Evolutionary conservation across 352 stramenopile species (phyloP).

Genomic region (Phytophthora podocarpi): DNA sequence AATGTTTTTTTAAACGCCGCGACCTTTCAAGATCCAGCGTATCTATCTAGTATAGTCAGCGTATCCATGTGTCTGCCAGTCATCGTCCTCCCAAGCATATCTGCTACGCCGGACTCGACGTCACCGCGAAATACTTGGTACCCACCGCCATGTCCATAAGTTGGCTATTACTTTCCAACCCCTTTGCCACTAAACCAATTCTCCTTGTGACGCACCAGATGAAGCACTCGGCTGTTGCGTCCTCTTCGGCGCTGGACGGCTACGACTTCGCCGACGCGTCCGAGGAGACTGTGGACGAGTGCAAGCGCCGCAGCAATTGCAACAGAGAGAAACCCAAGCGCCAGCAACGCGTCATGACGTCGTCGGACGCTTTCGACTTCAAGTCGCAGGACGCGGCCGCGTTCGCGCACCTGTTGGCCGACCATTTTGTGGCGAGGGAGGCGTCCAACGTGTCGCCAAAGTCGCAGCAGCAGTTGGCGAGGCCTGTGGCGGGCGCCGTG

Average conservation of each 20-base stretch:
- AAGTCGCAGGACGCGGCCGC: conserved; percentile 23
- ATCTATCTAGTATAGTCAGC: too few relatives aligned
- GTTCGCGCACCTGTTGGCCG: conserved; percentile 31
- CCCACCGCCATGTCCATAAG: too few relatives aligned
- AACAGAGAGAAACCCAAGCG: conserved; percentile 11
- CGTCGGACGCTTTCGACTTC: conserved; percentile 6
- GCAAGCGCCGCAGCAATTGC: conserved; percentile 12
- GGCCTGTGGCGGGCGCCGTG: conserved; percentile 34
- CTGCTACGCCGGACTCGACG: too few relatives aligned
- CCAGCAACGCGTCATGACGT: conserved; percentile 2
- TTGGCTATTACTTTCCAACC: too few relatives aligned
- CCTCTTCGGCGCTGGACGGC: conserved; percentile 1
- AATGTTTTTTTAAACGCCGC: conserved; percentile 1
- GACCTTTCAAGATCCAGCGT: conserved; percentile 28
- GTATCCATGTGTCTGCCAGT: conserved; percentile 10
- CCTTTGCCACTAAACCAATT: too few relatives aligned
- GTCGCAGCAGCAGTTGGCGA: conserved; percentile 5
- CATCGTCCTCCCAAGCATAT: too few relatives aligned
- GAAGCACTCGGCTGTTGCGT: conserved; percentile 1
- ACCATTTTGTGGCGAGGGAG: conserved; percentile 35
- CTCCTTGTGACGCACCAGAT: too few relatives aligned
- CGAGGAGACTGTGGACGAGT: conserved; percentile 14
- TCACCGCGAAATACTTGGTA: too few relatives aligned
- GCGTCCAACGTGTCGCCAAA: conserved; percentile 1
- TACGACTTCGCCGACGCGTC: conserved; percentile 22